Evolutionary conservation across 495 filamentous ascomycete genomes (phyloP).

Genomic region (Chaetomium fimeti): DNA sequence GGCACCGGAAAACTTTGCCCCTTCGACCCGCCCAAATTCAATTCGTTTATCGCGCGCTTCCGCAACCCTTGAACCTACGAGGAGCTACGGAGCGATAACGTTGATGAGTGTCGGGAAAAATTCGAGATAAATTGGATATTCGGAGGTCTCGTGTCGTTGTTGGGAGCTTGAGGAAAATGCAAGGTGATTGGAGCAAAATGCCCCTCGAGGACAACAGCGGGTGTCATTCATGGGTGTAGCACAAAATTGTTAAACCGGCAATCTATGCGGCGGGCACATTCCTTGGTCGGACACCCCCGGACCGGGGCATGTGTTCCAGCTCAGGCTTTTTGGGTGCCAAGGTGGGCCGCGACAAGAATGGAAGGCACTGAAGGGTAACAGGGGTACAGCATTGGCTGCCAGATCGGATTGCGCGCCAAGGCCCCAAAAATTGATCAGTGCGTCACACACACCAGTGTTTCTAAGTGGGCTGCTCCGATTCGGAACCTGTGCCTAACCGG

Average conservation of each 20-base stretch:
- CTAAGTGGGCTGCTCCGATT: conserved; percentile 7
- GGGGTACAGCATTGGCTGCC: background rate
- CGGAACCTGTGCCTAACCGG: background rate
- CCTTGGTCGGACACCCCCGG: background rate
- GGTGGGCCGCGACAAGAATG: background rate
- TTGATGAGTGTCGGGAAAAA: background rate
- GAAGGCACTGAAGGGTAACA: too few relatives aligned
- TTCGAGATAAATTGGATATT: background rate
- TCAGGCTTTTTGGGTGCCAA: background rate
- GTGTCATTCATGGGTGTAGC: background rate
- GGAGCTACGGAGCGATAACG: background rate
- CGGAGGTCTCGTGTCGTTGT: conserved; percentile 1
- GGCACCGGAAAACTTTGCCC: conserved; percentile 20
- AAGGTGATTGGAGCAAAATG: conserved; percentile 4
- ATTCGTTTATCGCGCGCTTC: background rate
- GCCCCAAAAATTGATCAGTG: conserved; percentile 4
- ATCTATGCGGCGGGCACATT: conserved; percentile 6
- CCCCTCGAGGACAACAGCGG: conserved; percentile 19
- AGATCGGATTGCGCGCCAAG: background rate
- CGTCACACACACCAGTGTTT: conserved; percentile 4
- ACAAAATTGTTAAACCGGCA: conserved; percentile 20
- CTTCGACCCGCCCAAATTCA: conserved; percentile 2
- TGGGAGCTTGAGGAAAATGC: background rate
- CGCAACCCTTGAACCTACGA: background rate
- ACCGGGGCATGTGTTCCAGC: background rate